Evolutionary conservation across 768 basidiomycete genomes (phyloP).

Genomic region (Cystofilobasidium ferigula): DNA sequence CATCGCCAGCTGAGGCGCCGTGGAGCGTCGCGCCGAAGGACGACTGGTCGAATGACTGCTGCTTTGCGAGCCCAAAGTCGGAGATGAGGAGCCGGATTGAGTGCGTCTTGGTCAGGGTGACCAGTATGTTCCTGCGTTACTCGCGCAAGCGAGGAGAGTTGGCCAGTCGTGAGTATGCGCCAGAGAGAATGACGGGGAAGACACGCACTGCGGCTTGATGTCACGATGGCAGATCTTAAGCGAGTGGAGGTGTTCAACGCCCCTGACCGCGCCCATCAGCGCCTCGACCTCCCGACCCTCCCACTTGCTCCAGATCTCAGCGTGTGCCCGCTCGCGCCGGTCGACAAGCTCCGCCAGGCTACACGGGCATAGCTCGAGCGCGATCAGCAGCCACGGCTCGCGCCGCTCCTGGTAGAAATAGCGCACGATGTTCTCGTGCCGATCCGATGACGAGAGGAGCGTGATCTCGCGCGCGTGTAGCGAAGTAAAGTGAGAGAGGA

Average conservation of each 20-base stretch:
- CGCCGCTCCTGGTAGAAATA: slow-evolving; percentile 96
- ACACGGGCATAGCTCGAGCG: slow-evolving; percentile 60
- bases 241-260: slow-evolving; percentile 78
- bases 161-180: not conserved
- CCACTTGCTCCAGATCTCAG: slow-evolving; percentile 67
- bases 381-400: slow-evolving; percentile 91
- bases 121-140: slow-evolving; percentile 75
- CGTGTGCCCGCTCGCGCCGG: slow-evolving; percentile 56
- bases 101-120: slow-evolving; percentile 46
- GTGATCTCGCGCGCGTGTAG: slow-evolving; percentile 86
- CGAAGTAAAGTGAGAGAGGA: slow-evolving; percentile 89
- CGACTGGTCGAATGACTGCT: slow-evolving; percentile 87
- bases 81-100: slow-evolving; percentile 42
- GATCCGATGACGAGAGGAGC: slow-evolving; percentile 90
- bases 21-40: slow-evolving; percentile 78
- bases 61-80: slow-evolving; percentile 94
- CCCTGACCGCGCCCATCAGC: slow-evolving; percentile 71
- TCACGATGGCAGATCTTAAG: slow-evolving; percentile 96
- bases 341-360: slow-evolving; percentile 38
- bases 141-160: not conserved
- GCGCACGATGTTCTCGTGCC: slow-evolving; percentile 92
- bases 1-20: slow-evolving; percentile 10
- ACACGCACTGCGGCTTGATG: slow-evolving; percentile 79
- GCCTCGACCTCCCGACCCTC: slow-evolving; percentile 61
- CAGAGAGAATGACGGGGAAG: not conserved